These are phyloP conservation scores for Hysterangium stoloniferum DNA, from an alignment of 768 basidiomycete species.

Conservation along the genomic window DNA sequence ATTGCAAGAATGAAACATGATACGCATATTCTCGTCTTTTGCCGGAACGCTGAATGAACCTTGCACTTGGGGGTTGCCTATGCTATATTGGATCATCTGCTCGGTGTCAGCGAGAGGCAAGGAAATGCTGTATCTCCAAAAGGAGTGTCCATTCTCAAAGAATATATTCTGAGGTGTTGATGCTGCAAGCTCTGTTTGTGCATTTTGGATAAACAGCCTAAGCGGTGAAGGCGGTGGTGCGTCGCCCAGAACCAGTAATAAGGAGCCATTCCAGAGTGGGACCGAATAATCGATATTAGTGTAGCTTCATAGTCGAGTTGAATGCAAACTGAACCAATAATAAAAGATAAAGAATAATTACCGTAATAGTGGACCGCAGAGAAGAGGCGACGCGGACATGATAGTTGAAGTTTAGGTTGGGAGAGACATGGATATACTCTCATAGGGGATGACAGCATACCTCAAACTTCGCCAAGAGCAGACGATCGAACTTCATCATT, in stretches of 20 bases:
- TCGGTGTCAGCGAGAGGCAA: constrained; percentile 8
- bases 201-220: background rate
- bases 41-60: constrained; percentile 14
- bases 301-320: constrained; percentile 11
- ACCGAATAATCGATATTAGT: constrained; percentile 10
- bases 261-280: constrained; percentile 13
- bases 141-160: constrained; percentile 1
- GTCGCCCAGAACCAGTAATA: constrained; percentile 4
- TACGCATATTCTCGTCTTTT: constrained; percentile 14
- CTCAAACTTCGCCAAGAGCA: too few species aligned
- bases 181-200: background rate
- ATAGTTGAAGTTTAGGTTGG: background rate
- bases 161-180: constrained; percentile 1
- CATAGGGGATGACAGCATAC: too few species aligned
- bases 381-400: background rate
- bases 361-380: constrained; percentile 9
- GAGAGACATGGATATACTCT: too few species aligned
- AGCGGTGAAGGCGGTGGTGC: background rate
- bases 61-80: constrained; percentile 1
- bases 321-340: background rate
- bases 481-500: too few species aligned
- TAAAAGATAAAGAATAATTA: background rate
- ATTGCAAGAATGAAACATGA: constrained; percentile 16
- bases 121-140: constrained; percentile 12
- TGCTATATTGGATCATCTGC: constrained; percentile 9